Conservation (phyloP, 768 basidiomycete species). For the Phaeotremella skinneri region DNA sequence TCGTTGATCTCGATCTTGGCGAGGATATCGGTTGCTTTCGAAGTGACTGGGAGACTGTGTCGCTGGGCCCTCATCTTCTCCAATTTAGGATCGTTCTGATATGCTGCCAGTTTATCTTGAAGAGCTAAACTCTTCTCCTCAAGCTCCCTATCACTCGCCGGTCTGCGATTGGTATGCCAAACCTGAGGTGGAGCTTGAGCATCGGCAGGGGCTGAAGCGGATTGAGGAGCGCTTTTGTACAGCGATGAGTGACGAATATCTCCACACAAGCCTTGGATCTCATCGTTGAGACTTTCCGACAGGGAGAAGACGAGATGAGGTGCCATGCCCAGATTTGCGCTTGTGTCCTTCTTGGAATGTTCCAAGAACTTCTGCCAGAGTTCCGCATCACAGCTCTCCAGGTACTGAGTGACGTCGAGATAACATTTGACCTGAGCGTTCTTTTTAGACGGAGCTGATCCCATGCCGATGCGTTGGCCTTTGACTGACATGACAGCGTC, state of each 20-base stretch:
- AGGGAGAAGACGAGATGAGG: constrained; percentile 68
- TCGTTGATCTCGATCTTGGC: constrained; percentile 70
- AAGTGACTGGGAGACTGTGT: constrained; percentile 69
- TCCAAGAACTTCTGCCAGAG: constrained; percentile 71
- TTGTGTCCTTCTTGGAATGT: constrained; percentile 61
- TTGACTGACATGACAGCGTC: constrained; percentile 55
- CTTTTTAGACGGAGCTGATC: constrained; percentile 68
- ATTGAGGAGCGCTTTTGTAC: constrained; percentile 58
- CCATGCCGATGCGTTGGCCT: constrained; percentile 77
- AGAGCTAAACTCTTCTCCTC: constrained; percentile 64
- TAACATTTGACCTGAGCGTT: constrained; percentile 68
- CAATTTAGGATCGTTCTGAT: constrained; percentile 62
- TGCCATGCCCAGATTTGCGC: constrained; percentile 62
- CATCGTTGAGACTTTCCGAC: constrained; percentile 63
- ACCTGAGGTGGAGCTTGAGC: constrained; percentile 17
- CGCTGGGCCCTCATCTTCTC: constrained; percentile 69
- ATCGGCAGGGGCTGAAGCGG: constrained; percentile 12
- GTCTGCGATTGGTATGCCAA: constrained; percentile 16
- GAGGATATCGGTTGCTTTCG: constrained; percentile 66
- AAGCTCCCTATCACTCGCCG: constrained; percentile 26
- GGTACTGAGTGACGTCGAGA: constrained; percentile 81
- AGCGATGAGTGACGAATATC: constrained; percentile 66
- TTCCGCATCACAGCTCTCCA: constrained; percentile 75
- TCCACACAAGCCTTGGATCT: constrained; percentile 66
- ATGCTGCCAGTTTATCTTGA: constrained; percentile 58